Conservation (phyloP, 2,329 filamentous ascomycete genomes). For the Pseudocercospora ulei region DNA sequence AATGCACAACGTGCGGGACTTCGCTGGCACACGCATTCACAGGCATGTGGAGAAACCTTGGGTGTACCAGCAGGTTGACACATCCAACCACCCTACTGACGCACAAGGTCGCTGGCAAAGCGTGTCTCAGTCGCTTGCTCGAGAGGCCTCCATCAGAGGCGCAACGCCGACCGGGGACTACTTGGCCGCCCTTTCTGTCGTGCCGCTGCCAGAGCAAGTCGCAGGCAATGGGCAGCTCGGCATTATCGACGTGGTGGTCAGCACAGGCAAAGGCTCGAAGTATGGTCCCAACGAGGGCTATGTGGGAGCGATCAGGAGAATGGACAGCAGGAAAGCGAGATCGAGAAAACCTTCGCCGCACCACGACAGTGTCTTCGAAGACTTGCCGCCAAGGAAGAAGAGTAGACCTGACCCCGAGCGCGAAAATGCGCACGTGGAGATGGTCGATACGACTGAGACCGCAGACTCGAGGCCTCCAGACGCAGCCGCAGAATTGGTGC, state of each 20-base stretch:
- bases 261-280: slow-evolving; percentile 28
- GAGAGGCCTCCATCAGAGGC: slow-evolving; percentile 35
- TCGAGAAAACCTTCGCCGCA: not conserved
- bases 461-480: not conserved
- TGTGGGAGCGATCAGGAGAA: slow-evolving; percentile 9
- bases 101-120: slow-evolving; percentile 34
- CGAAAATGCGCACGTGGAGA: not conserved
- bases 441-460: not conserved
- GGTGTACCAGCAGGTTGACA: slow-evolving; percentile 35
- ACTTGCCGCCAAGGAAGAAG: slow-evolving; percentile 10
- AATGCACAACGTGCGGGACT: slow-evolving; percentile 18
- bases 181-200: slow-evolving; percentile 34
- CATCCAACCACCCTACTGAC: slow-evolving; percentile 14
- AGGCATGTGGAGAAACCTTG: slow-evolving; percentile 40
- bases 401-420: not conserved
- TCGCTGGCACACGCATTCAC: slow-evolving; percentile 37
- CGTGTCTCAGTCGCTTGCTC: slow-evolving; percentile 29
- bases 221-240: slow-evolving; percentile 26
- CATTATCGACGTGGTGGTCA: slow-evolving; percentile 29
- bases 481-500: slow-evolving; percentile 2
- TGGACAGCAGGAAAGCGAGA: slow-evolving; percentile 10
- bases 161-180: slow-evolving; percentile 35
- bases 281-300: slow-evolving; percentile 22
- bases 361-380: slow-evolving; percentile 1
- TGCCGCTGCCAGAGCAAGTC: slow-evolving; percentile 35